A percentile compares a stretch with the other conserved stretches of the same genome.
Conservation (phyloP, 225 moss, liverwort and hornwort species). For the Sphagnum tenellum region DNA sequence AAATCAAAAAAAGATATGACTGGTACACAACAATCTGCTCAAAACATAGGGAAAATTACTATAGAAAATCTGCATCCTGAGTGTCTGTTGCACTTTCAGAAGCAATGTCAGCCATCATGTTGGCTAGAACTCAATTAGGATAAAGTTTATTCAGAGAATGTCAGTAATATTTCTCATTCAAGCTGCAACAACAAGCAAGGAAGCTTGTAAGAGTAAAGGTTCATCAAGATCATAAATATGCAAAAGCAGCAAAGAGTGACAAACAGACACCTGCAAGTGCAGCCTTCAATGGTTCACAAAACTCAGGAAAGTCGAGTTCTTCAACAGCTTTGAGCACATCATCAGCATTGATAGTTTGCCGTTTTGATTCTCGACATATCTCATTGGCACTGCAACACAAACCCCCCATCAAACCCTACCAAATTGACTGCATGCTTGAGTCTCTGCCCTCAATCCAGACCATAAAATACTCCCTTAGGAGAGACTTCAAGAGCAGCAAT, state of each 20-base stretch:
- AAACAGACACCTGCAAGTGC: constrained; percentile 31
- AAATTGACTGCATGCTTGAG: too few species aligned
- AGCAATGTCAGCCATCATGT: neutral
- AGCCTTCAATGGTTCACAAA: constrained; percentile 59
- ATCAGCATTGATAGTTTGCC: constrained; percentile 86
- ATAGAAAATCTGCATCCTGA: too few species aligned
- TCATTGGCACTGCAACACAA: constrained; percentile 70
- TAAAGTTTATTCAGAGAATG: neutral
- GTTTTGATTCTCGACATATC: constrained; percentile 86
- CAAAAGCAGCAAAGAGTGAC: neutral
- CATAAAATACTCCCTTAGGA: too few species aligned
- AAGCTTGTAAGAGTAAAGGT: neutral
- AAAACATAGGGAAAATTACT: too few species aligned
- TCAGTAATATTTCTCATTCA: neutral
- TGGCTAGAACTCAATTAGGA: neutral
- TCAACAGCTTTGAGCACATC: constrained; percentile 91
- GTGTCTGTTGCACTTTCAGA: neutral
- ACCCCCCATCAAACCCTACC: constrained; percentile 4
- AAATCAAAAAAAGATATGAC: too few species aligned
- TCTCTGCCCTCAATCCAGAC: too few species aligned
- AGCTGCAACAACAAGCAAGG: neutral
- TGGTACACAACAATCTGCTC: too few species aligned
- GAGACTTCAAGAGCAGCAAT: too few species aligned
- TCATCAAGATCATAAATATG: neutral
- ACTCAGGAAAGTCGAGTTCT: constrained; percentile 81